A percentile compares a stretch with the other conserved stretches of the same genome.
Evolutionary conservation across 345 rosid species (phyloP).

Genomic region (Salix koriyanagi): DNA sequence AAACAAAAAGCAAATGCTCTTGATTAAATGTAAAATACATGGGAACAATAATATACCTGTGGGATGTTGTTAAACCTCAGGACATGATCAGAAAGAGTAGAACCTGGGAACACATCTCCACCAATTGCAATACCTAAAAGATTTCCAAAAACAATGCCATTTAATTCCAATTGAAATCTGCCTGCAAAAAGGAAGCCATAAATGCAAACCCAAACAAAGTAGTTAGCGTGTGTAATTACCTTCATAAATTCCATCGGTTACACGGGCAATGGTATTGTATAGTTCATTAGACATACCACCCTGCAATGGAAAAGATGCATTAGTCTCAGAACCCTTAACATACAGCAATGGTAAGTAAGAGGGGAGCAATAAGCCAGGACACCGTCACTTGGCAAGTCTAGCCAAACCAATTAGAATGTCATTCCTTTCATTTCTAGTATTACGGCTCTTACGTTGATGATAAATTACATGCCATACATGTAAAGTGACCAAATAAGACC

Average conservation of each 20-base stretch:
- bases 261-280: constrained; percentile 88
- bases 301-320: constrained; percentile 30
- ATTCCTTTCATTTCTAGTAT: neutral
- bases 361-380: neutral
- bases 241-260: constrained; percentile 93
- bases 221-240: constrained; percentile 36
- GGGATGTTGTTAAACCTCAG: constrained; percentile 95
- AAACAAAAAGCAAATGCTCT: neutral
- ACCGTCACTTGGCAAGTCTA: neutral
- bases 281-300: constrained; percentile 99
- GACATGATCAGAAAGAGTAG: constrained; percentile 88
- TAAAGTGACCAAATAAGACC: neutral
- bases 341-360: neutral
- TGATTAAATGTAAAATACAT: neutral
- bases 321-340: constrained; percentile 7
- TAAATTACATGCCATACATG: neutral
- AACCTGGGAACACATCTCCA: constrained; percentile 97
- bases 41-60: constrained; percentile 46
- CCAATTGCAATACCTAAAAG: constrained; percentile 85
- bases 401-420: neutral
- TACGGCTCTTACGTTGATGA: neutral
- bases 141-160: constrained; percentile 24
- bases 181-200: neutral
- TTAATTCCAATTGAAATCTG: neutral
- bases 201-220: neutral